phyloP scores from a whole-genome alignment of 176 grass and related monocot genomes.

The Rhynchospora breviuscula region DNA sequence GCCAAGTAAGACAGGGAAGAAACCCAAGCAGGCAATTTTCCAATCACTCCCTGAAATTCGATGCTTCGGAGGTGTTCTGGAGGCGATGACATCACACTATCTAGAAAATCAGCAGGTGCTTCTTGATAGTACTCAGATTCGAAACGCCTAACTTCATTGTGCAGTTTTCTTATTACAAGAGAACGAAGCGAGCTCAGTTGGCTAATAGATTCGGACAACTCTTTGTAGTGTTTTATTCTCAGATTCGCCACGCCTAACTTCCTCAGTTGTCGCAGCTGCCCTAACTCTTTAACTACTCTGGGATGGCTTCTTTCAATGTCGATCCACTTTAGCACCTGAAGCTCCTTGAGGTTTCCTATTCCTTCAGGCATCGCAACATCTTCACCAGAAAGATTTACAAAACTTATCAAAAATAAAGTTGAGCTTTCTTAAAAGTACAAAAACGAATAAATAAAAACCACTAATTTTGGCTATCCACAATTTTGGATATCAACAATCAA shows the following conservation, averaged over 20 bases:
- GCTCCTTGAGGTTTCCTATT: background rate
- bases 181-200: conserved; percentile 28
- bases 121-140: background rate
- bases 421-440: too few species aligned
- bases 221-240: background rate
- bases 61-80: conserved; percentile 27
- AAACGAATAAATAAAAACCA: too few species aligned
- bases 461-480: too few species aligned
- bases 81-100: background rate
- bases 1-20: conserved; percentile 20
- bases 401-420: too few species aligned
- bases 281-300: conserved; percentile 18
- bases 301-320: background rate
- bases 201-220: conserved; percentile 3
- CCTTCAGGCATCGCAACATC: background rate
- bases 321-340: background rate
- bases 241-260: conserved; percentile 25
- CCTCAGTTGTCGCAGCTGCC: conserved; percentile 18
- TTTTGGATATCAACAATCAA: too few species aligned
- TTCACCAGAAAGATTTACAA: too few species aligned
- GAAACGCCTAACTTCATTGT: too few species aligned
- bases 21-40: conserved; percentile 28
- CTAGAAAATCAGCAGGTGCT: conserved; percentile 15
- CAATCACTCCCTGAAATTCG: conserved; percentile 9
- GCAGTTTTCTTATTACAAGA: background rate